Evolutionary conservation across 371 early-diverging fungal genomes (phyloP).

Genomic region (Dinochytrium kinnereticum): DNA sequence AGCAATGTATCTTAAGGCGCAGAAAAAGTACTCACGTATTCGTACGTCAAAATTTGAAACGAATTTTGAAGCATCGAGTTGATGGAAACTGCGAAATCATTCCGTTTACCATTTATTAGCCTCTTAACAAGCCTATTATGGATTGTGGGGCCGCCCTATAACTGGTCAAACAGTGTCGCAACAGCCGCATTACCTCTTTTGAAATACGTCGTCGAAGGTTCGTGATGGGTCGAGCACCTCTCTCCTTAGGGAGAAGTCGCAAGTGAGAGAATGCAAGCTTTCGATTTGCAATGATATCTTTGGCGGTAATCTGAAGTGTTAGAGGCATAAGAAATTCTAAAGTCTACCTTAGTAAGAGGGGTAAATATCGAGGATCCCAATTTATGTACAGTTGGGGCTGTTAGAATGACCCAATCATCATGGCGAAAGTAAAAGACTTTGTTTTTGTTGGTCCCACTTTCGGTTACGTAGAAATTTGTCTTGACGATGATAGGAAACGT

Average conservation of each 20-base stretch:
- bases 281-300: neutral
- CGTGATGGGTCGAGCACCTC: slow-evolving; percentile 68
- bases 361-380: slow-evolving; percentile 34
- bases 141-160: too few species aligned
- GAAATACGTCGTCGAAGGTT: slow-evolving; percentile 55
- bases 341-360: neutral
- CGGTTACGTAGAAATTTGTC: slow-evolving; percentile 78
- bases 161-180: too few species aligned
- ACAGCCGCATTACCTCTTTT: slow-evolving; percentile 1
- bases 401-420: slow-evolving; percentile 70
- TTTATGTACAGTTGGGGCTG: slow-evolving; percentile 45
- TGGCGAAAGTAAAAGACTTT: slow-evolving; percentile 76
- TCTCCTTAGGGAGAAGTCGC: slow-evolving; percentile 72
- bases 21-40: slow-evolving; percentile 47
- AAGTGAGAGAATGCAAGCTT: slow-evolving; percentile 59
- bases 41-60: slow-evolving; percentile 53
- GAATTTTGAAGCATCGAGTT: slow-evolving; percentile 50
- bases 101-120: too few species aligned
- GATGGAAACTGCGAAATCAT: slow-evolving; percentile 34
- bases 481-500: slow-evolving; percentile 39
- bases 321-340: neutral
- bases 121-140: too few species aligned
- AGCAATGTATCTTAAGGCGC: too few species aligned
- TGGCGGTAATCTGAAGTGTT: neutral
- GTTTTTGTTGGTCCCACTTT: slow-evolving; percentile 59